Evolutionary conservation across 2,329 filamentous ascomycete species (phyloP), one percentile per base, ranked within the genome.

Genomic region (Scopulariopsis brevicaulis): DNA sequence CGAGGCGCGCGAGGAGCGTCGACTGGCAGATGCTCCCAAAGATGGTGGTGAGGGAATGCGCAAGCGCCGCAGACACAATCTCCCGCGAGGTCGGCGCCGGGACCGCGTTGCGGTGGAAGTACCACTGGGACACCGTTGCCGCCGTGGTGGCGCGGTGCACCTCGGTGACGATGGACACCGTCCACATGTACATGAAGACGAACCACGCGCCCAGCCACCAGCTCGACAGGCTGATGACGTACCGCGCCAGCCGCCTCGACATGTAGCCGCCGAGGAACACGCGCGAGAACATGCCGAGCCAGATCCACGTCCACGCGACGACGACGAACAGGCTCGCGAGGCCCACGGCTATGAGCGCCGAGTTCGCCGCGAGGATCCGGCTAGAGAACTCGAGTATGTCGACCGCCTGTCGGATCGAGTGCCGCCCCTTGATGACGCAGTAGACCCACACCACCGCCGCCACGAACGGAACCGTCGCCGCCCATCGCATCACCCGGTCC

Each of bases 41-140:
- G 43, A 96, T 85, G 1, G 90, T 93, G 18, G 90, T 92, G 15
- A 83, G 77, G 2, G 92, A 87, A 72, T 99, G 94, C 55, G 79
- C 77, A 52, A 96, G 76, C 15, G 92, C 93, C 7, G 92, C 93
- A 61, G 83, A 78, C 28, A 97, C 90, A 54, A 97, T 87, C 58
- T 92, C 86, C 59, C 81, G 79, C 1, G 90, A 92, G 0, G 89
- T 85, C 2, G 91, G 85, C 10, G 86, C 78, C 5, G 93, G 90
- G 12, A 85, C 81, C 4, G 85, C 84, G 65, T 95, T 88, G 62
- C 94, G 90, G 71, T 97, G 93, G 71, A 97, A 99, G 72, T 99
- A 99, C 94, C 94, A 99, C 71, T 99, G 94, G 48, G 90, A 96
- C 25, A 97, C 93, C 0, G 93, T 96, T 12, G 94, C 94, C 25